Evolutionary conservation across 2,329 filamentous ascomycete genomes (phyloP), one percentile per base, ranked within the genome.

Genomic region (Alternaria arborescens): DNA sequence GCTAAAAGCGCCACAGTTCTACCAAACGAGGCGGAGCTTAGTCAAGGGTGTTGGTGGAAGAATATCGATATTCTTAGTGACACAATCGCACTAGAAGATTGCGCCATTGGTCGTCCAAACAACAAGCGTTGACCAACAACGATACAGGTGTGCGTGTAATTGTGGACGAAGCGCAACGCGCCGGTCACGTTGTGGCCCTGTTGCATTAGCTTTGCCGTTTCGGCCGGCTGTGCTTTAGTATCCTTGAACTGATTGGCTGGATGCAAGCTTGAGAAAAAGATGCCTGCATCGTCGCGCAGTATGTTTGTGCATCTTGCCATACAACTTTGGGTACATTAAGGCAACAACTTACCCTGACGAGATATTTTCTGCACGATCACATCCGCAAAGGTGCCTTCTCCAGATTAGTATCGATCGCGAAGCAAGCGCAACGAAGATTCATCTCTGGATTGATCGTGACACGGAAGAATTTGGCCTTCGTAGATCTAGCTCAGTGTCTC

Each of bases 1-100:
- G 47, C 58, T 56, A 54, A 53, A 50, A 50, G 55, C 60, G 67
- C 64, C 66, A 69, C 64, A 63, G 64, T 71, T 60, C 58, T 56
- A 61, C 64, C 61, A 36, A 18, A 55, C 52, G 55, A 38, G 46
- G 38, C 48, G 47, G 51, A 57, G 41, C 20, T 34, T 43, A 61
- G 41, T n/a, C 26, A 20, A 46, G 36, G 6, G 20, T 52, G 40
- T 55, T 52, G 44, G 34, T 52, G 50, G 48, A 42, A 34, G 26
- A 52, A 48, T 22, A 43, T 42, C 30, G 20, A 46, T 60, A 41
- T 53, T 51, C 40, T 56, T 52, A 47, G 53, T 63, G 53, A 40
- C 38, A 58, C 46, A 20, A 32, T 60, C 38, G 38, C 34, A 58
- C 54, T 34, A 43, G 55, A 24, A 41, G 52, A 54, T 54, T 57